Evolutionary conservation across 1,139 yeast species (phyloP).

Genomic region (Groenewaldozyma sp.): DNA sequence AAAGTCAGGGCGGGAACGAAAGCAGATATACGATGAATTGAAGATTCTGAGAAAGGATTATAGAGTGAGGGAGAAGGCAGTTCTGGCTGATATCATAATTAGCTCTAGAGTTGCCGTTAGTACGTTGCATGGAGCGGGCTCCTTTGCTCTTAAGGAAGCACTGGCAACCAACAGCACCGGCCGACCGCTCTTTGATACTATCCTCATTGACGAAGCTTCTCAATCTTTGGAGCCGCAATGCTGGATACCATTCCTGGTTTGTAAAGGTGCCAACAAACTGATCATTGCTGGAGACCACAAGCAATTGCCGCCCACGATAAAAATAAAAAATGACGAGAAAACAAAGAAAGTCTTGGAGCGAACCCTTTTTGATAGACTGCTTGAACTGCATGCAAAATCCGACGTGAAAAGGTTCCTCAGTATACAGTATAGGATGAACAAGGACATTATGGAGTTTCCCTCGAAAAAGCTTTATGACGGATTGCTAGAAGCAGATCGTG

Average conservation of each 20-base stretch:
- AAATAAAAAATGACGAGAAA: constrained; percentile 25
- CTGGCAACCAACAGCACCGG: constrained; percentile 26
- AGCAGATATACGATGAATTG: constrained; percentile 58
- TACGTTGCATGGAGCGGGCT: constrained; percentile 83
- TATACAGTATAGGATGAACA: constrained; percentile 83
- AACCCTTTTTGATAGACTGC: constrained; percentile 75
- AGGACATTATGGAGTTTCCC: constrained; percentile 68
- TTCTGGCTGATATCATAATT: constrained; percentile 48
- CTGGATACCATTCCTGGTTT: constrained; percentile 84
- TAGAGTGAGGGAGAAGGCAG: constrained; percentile 53
- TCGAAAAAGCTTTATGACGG: constrained; percentile 58
- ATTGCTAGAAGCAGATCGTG: constrained; percentile 50
- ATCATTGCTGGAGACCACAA: constrained; percentile 61
- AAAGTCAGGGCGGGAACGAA: constrained; percentile 55
- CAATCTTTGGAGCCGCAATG: constrained; percentile 93
- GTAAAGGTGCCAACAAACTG: constrained; percentile 48
- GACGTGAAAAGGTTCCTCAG: constrained; percentile 49
- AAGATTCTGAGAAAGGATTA: constrained; percentile 64
- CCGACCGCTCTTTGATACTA: constrained; percentile 54
- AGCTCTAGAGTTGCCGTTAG: constrained; percentile 64
- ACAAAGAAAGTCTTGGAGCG: constrained; percentile 38
- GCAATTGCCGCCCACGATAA: constrained; percentile 54
- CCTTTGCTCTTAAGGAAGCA: constrained; percentile 50
- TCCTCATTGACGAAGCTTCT: constrained; percentile 91
- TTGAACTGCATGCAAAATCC: constrained; percentile 38